phyloP scores from a whole-genome alignment of 2,329 filamentous ascomycete species.

The Cylindrodendrum hubeiense region DNA sequence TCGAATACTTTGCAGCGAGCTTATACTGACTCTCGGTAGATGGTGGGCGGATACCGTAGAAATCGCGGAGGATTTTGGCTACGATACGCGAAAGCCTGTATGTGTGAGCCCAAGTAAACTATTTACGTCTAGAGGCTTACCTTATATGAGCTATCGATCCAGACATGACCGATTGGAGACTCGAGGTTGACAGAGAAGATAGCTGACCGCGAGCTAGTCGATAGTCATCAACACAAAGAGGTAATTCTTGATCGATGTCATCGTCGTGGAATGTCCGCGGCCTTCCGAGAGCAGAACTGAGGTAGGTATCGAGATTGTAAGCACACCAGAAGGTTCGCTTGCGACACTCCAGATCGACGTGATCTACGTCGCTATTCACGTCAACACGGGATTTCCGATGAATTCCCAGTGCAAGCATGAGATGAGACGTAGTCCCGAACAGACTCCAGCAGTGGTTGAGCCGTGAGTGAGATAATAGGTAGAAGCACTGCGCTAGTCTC shows the following conservation, averaged over 20 bases:
- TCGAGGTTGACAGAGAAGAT: neutral
- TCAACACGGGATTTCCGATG: conserved; percentile 46
- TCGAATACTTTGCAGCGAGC: conserved; percentile 45
- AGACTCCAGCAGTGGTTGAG: conserved; percentile 60
- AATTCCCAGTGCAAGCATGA: conserved; percentile 55
- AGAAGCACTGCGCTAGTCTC: conserved; percentile 53
- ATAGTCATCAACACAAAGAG: conserved; percentile 66
- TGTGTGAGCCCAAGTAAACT: neutral
- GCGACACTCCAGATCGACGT: conserved; percentile 54
- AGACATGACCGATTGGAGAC: conserved; percentile 43
- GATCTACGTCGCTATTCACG: conserved; percentile 35
- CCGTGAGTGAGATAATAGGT: conserved; percentile 55
- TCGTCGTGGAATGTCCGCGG: conserved; percentile 73
- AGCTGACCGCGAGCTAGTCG: conserved; percentile 49
- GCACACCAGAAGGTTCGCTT: conserved; percentile 71
- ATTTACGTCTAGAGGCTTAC: conserved; percentile 30
- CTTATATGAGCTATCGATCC: conserved; percentile 51
- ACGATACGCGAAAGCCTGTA: conserved; percentile 48
- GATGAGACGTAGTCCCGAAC: conserved; percentile 55
- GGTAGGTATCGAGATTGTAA: conserved; percentile 73
- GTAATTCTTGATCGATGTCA: conserved; percentile 73
- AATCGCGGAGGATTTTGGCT: conserved; percentile 48
- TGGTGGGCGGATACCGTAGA: conserved; percentile 51
- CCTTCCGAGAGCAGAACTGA: conserved; percentile 72
- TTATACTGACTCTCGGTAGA: conserved; percentile 42